These are phyloP conservation scores for Clavulina sp. DNA, from an alignment of 768 basidiomycete genomes.

Conservation along the genomic window DNA sequence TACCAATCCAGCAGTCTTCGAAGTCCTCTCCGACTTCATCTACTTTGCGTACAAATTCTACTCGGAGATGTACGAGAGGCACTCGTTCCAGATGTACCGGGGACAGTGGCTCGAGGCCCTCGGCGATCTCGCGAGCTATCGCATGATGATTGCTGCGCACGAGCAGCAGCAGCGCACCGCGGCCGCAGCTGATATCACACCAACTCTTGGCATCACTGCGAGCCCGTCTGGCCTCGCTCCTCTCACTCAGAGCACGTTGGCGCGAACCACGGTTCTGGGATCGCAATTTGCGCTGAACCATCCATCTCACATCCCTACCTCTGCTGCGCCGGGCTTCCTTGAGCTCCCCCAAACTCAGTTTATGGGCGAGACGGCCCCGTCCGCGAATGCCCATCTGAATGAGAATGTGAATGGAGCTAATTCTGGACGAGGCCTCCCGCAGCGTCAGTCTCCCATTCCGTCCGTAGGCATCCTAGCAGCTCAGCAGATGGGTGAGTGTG, in stretches of 20 bases:
- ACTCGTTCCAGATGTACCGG: constrained; percentile 47
- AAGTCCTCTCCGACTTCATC: constrained; percentile 86
- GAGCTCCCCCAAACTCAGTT: too few relatives aligned
- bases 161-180: constrained; percentile 30
- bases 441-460: constrained; percentile 39
- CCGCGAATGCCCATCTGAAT: constrained; percentile 1
- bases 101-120: constrained; percentile 90
- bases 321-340: too few relatives aligned
- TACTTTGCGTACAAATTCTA: constrained; percentile 94
- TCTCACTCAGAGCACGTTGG: not conserved
- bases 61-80: constrained; percentile 74
- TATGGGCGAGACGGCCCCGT: not conserved
- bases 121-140: constrained; percentile 87
- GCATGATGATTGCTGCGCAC: constrained; percentile 80
- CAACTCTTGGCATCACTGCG: not conserved
- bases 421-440: constrained; percentile 14
- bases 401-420: constrained; percentile 23
- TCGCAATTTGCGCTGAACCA: not conserved
- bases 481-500: constrained; percentile 72
- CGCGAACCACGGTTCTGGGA: too few relatives aligned
- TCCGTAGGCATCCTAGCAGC: constrained; percentile 76
- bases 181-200: not conserved
- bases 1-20: constrained; percentile 50
- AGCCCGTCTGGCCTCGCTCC: not conserved
- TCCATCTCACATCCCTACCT: constrained; percentile 41